These are phyloP conservation scores for Leccinum longicurvipes DNA, from an alignment of 768 basidiomycete genomes.

Conservation along the genomic window DNA sequence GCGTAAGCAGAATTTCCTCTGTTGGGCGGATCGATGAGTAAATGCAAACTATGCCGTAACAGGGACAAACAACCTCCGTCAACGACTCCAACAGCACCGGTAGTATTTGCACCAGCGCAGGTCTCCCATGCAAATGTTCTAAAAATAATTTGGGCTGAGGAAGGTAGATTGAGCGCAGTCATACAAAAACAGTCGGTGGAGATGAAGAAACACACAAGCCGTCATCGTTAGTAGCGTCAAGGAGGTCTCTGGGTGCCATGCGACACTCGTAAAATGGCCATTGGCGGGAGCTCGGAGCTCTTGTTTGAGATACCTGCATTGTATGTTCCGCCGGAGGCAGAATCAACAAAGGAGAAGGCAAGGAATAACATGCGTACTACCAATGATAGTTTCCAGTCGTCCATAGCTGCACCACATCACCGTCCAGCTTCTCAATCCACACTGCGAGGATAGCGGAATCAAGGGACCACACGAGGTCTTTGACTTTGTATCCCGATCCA, in stretches of 20 bases:
- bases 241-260: constrained; percentile 86
- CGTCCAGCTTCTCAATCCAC: constrained; percentile 70
- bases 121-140: constrained; percentile 79
- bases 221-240: constrained; percentile 66
- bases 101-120: constrained; percentile 68
- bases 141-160: constrained; percentile 51
- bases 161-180: constrained; percentile 1
- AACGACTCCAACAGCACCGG: constrained; percentile 83
- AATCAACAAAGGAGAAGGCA: constrained; percentile 5
- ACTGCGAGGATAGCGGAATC: constrained; percentile 84
- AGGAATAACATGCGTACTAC: constrained; percentile 34
- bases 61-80: constrained; percentile 69
- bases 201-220: constrained; percentile 42
- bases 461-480: constrained; percentile 80
- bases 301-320: constrained; percentile 85
- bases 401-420: constrained; percentile 91
- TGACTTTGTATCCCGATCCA: constrained; percentile 68
- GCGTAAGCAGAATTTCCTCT: constrained; percentile 81
- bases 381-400: constrained; percentile 94
- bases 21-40: constrained; percentile 3
- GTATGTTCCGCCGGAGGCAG: not conserved
- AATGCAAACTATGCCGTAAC: not conserved
- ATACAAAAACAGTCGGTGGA: not conserved
- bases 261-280: constrained; percentile 65
- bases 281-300: constrained; percentile 58